phyloP scores from a whole-genome alignment of 805 yeast species.

The Yamadazyma paraphyllophila region DNA sequence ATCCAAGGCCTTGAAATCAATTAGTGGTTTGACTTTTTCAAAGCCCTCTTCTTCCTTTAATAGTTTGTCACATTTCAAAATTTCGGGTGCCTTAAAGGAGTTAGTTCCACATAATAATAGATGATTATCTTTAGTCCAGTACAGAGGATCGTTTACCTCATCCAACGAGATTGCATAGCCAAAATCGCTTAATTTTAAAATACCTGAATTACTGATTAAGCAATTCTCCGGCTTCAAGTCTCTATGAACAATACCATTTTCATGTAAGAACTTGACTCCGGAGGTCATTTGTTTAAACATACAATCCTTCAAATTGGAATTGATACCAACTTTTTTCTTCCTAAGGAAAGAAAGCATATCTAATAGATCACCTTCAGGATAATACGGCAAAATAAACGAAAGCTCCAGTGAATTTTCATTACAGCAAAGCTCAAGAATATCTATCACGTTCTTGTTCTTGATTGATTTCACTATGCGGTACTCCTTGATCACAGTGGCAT shows the following conservation, averaged over 20 bases:
- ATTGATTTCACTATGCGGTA: constrained; percentile 27
- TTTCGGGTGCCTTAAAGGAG: constrained; percentile 56
- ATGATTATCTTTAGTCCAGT: constrained; percentile 12
- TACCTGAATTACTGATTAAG: constrained; percentile 44
- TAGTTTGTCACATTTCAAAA: constrained; percentile 27
- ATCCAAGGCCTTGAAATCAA: constrained; percentile 28
- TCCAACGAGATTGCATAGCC: constrained; percentile 46
- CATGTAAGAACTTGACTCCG: constrained; percentile 46
- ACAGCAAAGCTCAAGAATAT: constrained; percentile 24
- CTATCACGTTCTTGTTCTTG: constrained; percentile 27
- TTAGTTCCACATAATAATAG: constrained; percentile 44
- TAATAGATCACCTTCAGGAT: constrained; percentile 48
- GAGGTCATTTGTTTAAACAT: constrained; percentile 45
- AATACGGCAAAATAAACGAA: constrained; percentile 43
- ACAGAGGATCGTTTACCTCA: constrained; percentile 16
- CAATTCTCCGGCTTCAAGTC: constrained; percentile 58
- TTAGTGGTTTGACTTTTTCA: constrained; percentile 7
- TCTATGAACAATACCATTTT: constrained; percentile 43
- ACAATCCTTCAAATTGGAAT: constrained; percentile 40
- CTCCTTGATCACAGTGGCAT: constrained; percentile 27
- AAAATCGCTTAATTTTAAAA: constrained; percentile 48
- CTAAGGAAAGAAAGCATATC: constrained; percentile 42
- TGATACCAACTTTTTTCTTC: constrained; percentile 26
- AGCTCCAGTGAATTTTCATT: constrained; percentile 18
- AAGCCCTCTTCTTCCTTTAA: constrained; percentile 10